Base-by-base conservation (phyloP, 441 rosid genomes). In the Erodium moschatum region DNA sequence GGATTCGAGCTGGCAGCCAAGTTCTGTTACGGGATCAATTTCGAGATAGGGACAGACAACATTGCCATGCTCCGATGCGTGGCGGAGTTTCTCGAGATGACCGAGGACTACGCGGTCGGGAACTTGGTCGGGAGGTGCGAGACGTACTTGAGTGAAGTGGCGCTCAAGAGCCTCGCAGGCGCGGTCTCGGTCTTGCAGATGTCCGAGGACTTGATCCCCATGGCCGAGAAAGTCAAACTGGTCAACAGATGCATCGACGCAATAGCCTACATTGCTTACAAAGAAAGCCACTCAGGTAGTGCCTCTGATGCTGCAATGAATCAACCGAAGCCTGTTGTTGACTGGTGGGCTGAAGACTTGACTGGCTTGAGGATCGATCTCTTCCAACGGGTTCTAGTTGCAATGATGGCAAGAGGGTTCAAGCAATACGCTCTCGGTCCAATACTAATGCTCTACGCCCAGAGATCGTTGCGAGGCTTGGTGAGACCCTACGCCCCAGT, bases 391-490 rank as follows among this genome's bases (percentile, higher is more conserved):
- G 87, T 86, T 42, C 48, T 86, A 15, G 66, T 80, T 7, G 93
- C 90, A 0, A 82, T 87, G 86, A 80, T 78, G 80, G 84, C 87
- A 52, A 81, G 86, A 80, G 90, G 90, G 72, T 83, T 86, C 73
- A 86, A 86, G 68, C 89, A 84, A 50, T 81, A 76, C 73, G 90
- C 80, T 18, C 82, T 87, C 64, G 93, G 86, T 56, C 93, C 89
- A 20, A 81, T 87, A 38, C 86, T 87, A 40, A 93, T 93, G 97
- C 95, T 93, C 38, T 93, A 89, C 66, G 97, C 96, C 3, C 96
- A 90, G 77, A 93, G 89, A 74, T 87, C 96, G 64, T 91, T 93
- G 11, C 85, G 97, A 80, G 96, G 97, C 63, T 82, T 93, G 96
- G 98, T 93, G 81, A 89, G 98, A 77, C 72, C 71, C 73, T 66